These are phyloP conservation scores for Pichia inconspicua DNA, from an alignment of 1,139 yeast genomes.

Conservation along the genomic window DNA sequence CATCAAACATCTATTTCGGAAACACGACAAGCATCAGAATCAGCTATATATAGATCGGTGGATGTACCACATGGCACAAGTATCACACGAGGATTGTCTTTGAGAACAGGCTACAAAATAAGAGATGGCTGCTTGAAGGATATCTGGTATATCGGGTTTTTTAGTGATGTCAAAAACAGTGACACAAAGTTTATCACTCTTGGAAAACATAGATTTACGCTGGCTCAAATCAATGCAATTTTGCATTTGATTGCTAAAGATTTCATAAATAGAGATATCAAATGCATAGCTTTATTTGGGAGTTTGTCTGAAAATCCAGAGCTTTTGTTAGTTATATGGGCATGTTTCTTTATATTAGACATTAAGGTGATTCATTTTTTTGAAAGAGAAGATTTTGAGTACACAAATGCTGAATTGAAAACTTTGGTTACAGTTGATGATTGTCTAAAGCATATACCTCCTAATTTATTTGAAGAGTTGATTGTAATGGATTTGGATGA, in stretches of 20 bases:
- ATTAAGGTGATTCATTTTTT: constrained; percentile 18
- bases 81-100: constrained; percentile 56
- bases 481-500: constrained; percentile 1
- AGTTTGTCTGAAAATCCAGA: constrained; percentile 14
- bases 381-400: constrained; percentile 1
- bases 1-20: constrained; percentile 53
- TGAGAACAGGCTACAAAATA: constrained; percentile 53
- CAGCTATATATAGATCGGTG: constrained; percentile 58
- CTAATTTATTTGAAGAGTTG: constrained; percentile 1
- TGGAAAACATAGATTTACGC: constrained; percentile 4
- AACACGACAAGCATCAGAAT: constrained; percentile 49
- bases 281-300: constrained; percentile 21
- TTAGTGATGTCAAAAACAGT: constrained; percentile 7
- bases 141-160: constrained; percentile 43
- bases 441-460: constrained; percentile 2
- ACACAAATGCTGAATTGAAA: constrained; percentile 3
- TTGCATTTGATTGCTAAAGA: constrained; percentile 14
- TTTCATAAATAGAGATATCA: constrained; percentile 5
- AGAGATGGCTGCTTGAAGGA: constrained; percentile 66
- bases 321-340: constrained; percentile 18
- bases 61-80: constrained; percentile 57
- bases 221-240: constrained; percentile 19
- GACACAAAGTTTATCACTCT: not conserved
- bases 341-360: constrained; percentile 23
- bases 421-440: constrained; percentile 14